These are phyloP conservation scores for Cladosporium phlei DNA, from an alignment of 2,329 filamentous ascomycete species.

Conservation along the genomic window DNA sequence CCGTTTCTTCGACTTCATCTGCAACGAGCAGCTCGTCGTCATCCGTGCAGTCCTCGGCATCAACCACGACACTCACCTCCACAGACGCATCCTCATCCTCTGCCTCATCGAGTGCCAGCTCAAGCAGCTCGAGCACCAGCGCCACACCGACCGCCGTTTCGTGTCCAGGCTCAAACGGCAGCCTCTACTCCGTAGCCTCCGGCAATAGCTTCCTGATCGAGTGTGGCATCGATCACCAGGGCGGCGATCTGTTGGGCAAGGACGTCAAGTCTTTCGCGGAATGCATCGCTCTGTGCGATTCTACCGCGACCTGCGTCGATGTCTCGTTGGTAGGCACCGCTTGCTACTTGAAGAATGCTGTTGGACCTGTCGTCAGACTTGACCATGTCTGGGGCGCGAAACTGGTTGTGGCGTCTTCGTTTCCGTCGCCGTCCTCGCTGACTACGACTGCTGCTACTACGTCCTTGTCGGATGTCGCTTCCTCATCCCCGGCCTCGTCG, in stretches of 20 bases:
- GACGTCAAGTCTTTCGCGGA: slow-evolving; percentile 6
- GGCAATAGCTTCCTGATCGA: slow-evolving; percentile 22
- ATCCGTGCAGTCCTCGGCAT: background rate
- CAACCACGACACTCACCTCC: background rate
- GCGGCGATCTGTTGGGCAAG: slow-evolving; percentile 16
- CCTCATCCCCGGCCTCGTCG: background rate
- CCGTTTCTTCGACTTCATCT: background rate
- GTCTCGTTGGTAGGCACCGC: slow-evolving; percentile 1
- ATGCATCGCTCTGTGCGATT: slow-evolving; percentile 16
- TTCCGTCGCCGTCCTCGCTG: background rate
- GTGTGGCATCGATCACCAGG: slow-evolving; percentile 24
- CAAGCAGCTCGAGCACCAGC: slow-evolving; percentile 2
- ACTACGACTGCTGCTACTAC: background rate
- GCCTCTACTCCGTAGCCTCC: slow-evolving; percentile 13
- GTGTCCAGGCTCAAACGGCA: slow-evolving; percentile 18
- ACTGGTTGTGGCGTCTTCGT: slow-evolving; percentile 15
- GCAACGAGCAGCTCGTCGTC: background rate
- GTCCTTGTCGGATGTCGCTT: background rate
- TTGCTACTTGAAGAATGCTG: slow-evolving; percentile 25
- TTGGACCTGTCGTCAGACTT: slow-evolving; percentile 21
- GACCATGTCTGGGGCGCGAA: slow-evolving; percentile 26
- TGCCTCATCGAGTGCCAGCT: background rate
- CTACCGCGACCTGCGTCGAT: slow-evolving; percentile 13
- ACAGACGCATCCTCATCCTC: too few species aligned
- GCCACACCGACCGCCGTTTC: background rate